These are phyloP conservation scores for Tremella mesenterica DNA, from an alignment of 768 basidiomycete species.

Conservation along the genomic window DNA sequence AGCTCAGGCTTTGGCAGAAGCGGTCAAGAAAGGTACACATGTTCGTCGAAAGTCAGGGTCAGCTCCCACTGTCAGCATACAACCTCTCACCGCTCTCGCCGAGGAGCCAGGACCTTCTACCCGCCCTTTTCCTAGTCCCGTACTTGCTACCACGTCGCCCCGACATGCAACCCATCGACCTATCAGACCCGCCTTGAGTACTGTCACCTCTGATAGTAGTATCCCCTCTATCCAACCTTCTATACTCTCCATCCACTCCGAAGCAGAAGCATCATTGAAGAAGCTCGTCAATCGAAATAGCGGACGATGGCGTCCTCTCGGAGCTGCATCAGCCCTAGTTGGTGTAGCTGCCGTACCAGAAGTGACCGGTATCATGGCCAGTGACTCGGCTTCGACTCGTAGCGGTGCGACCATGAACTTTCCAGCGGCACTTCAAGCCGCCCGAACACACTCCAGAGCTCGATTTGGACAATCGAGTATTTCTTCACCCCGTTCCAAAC, in stretches of 20 bases:
- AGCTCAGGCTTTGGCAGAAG: slow-evolving; percentile 33
- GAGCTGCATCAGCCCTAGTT: slow-evolving; percentile 34
- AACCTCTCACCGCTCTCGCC: slow-evolving; percentile 2
- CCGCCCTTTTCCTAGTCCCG: background rate
- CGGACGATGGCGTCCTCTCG: slow-evolving; percentile 28
- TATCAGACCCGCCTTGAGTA: background rate
- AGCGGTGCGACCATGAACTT: background rate
- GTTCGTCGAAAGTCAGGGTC: slow-evolving; percentile 7
- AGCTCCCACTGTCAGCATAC: slow-evolving; percentile 1
- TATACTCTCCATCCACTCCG: slow-evolving; percentile 3
- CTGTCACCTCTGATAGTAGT: background rate
- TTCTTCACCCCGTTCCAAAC: slow-evolving; percentile 13
- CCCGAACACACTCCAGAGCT: slow-evolving; percentile 5
- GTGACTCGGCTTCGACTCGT: background rate
- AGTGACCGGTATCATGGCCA: slow-evolving; percentile 11
- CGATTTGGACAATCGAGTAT: slow-evolving; percentile 6
- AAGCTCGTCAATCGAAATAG: slow-evolving; percentile 17
- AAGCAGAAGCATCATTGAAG: slow-evolving; percentile 1
- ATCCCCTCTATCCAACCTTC: slow-evolving; percentile 7
- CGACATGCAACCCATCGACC: background rate
- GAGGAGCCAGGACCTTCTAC: background rate
- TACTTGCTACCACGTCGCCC: background rate
- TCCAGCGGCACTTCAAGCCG: slow-evolving; percentile 2
- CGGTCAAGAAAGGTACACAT: slow-evolving; percentile 11
- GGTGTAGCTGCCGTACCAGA: slow-evolving; percentile 33